Conservation (phyloP, 2,329 filamentous ascomycete genomes). For the Neofusicoccum parvum region DNA sequence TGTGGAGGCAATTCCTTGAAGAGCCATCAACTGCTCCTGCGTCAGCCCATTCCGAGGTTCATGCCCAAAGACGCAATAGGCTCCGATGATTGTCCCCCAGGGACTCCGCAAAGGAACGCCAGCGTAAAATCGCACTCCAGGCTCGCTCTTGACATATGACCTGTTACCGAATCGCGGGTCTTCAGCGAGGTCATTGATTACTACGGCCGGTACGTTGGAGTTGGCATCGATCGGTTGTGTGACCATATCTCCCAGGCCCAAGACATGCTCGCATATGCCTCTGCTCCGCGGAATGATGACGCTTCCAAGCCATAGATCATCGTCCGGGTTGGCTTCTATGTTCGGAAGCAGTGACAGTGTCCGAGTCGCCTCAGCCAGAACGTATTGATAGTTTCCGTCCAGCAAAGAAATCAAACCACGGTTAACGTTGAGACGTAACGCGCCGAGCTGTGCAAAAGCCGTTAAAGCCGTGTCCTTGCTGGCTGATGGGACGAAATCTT, state of each 20-base stretch:
- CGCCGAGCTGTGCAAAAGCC: constrained; percentile 42
- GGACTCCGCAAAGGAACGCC: constrained; percentile 31
- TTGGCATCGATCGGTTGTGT: neutral
- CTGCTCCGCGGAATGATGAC: constrained; percentile 35
- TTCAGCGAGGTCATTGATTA: constrained; percentile 13
- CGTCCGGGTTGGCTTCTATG: constrained; percentile 30
- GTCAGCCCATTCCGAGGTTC: constrained; percentile 27
- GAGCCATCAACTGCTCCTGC: constrained; percentile 28
- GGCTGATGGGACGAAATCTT: constrained; percentile 9
- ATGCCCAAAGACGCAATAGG: constrained; percentile 31
- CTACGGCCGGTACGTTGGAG: neutral
- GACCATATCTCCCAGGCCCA: neutral
- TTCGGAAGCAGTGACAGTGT: constrained; percentile 33
- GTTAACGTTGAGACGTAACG: constrained; percentile 39
- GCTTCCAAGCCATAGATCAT: constrained; percentile 37
- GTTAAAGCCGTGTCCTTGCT: constrained; percentile 40
- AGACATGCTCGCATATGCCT: constrained; percentile 33
- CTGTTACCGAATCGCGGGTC: constrained; percentile 3
- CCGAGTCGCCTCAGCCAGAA: constrained; percentile 39
- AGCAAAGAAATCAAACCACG: constrained; percentile 43
- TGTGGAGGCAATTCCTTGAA: constrained; percentile 34
- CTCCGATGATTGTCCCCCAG: constrained; percentile 30
- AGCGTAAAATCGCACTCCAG: constrained; percentile 34
- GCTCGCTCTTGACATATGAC: neutral
- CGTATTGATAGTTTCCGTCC: constrained; percentile 40